Conservation (phyloP, 78 protist species). For the Planoprotostelium fungivorum region DNA sequence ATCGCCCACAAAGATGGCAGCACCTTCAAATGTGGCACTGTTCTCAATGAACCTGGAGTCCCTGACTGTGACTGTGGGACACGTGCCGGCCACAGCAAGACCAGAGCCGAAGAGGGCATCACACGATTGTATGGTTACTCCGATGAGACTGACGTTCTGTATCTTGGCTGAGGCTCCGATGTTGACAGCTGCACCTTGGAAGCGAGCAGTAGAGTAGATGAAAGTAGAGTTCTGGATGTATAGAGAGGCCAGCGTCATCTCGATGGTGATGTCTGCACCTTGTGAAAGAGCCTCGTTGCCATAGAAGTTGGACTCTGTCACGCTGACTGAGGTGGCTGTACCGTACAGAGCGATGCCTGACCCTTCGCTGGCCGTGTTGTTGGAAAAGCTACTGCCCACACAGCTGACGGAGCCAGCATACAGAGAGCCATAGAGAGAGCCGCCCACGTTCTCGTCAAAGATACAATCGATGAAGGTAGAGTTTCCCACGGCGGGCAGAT, state of each 20-base stretch:
- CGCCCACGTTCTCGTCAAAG: not conserved
- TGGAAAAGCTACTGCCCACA: not conserved
- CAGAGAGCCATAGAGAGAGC: not conserved
- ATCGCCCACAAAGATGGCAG: not conserved
- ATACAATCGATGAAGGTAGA: not conserved
- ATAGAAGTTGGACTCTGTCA: not conserved
- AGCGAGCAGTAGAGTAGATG: not conserved
- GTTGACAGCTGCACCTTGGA: not conserved
- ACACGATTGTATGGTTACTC: not conserved
- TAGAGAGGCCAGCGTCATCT: not conserved
- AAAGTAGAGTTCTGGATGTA: not conserved
- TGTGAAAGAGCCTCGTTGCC: not conserved
- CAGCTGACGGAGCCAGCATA: not conserved
- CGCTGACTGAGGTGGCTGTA: not conserved
- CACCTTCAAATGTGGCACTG: not conserved
- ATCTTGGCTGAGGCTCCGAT: not conserved
- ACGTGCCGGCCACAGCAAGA: not conserved
- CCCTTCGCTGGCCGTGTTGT: not conserved
- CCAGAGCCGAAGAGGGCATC: not conserved
- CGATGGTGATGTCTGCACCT: not conserved
- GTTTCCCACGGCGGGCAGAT: not conserved
- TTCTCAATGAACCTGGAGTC: not conserved
- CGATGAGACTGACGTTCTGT: not conserved
- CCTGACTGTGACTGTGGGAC: not conserved
- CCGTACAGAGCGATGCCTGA: not conserved